Conservation (phyloP, 2,329 filamentous ascomycete genomes). For the Phaeophleospora eucalypticola region DNA sequence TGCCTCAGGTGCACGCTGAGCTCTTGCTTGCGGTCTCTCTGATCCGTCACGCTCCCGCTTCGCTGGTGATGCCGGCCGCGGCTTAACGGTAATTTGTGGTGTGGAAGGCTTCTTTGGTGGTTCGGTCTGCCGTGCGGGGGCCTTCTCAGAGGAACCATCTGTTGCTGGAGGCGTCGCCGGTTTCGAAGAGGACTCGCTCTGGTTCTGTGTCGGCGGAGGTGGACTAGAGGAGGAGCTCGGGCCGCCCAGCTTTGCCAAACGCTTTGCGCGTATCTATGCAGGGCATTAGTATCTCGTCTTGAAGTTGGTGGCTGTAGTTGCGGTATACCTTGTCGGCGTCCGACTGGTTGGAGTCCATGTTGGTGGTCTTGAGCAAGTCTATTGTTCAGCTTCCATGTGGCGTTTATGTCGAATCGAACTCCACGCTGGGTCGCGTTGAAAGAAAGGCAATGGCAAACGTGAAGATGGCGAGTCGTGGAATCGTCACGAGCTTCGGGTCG, state of each 20-base stretch:
- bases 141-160: constrained; percentile 11
- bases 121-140: constrained; percentile 12
- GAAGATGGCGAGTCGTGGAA: neutral
- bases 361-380: constrained; percentile 1
- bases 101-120: constrained; percentile 26
- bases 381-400: neutral
- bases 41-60: constrained; percentile 35
- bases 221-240: constrained; percentile 27
- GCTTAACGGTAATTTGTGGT: constrained; percentile 32
- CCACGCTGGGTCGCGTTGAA: too few species aligned
- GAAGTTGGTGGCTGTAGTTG: neutral
- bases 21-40: constrained; percentile 32
- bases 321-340: constrained; percentile 46
- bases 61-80: constrained; percentile 30
- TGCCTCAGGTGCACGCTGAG: constrained; percentile 39
- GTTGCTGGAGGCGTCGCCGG: constrained; percentile 13
- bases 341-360: constrained; percentile 33
- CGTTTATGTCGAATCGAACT: neutral
- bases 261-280: constrained; percentile 61
- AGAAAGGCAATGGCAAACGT: neutral
- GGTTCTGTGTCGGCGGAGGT: constrained; percentile 9
- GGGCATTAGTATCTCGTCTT: constrained; percentile 12
- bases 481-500: neutral
- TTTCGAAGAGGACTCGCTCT: constrained; percentile 14
- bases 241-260: constrained; percentile 59